phyloP scores from a whole-genome alignment of 768 basidiomycete genomes.

The Jaapia argillacea region DNA sequence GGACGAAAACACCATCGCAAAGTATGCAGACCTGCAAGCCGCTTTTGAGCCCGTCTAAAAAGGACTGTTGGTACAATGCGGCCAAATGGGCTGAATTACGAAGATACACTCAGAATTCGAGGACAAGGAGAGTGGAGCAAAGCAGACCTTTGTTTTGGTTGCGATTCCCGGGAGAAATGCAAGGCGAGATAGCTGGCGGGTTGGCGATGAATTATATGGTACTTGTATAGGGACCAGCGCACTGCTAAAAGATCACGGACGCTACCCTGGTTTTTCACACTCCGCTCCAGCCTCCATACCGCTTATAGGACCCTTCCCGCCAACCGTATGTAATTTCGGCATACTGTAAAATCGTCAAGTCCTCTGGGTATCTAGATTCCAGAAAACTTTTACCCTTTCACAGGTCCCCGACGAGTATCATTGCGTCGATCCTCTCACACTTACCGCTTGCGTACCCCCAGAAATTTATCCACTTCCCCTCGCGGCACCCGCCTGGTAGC shows the following conservation, averaged over 20 bases:
- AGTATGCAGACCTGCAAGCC: constrained; percentile 47
- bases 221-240: background rate
- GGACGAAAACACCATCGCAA: constrained; percentile 11
- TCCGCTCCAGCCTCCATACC: constrained; percentile 12
- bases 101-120: no score
- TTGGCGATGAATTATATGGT: constrained; percentile 11
- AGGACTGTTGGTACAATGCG: constrained; percentile 77
- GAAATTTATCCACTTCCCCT: no score
- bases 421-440: no score
- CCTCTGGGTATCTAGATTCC: no score
- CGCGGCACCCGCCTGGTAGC: no score
- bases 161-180: constrained; percentile 10
- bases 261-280: constrained; percentile 25
- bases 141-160: constrained; percentile 29
- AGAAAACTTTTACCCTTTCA: no score
- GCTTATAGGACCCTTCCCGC: background rate
- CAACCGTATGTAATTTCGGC: background rate
- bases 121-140: no score
- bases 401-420: no score
- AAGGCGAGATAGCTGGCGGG: background rate
- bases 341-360: background rate
- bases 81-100: constrained; percentile 32
- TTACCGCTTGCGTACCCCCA: no score
- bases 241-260: constrained; percentile 5
- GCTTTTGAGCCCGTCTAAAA: constrained; percentile 69